Evolutionary conservation across 805 yeast species (phyloP).

Genomic region (Scheffersomyces coipomensis): DNA sequence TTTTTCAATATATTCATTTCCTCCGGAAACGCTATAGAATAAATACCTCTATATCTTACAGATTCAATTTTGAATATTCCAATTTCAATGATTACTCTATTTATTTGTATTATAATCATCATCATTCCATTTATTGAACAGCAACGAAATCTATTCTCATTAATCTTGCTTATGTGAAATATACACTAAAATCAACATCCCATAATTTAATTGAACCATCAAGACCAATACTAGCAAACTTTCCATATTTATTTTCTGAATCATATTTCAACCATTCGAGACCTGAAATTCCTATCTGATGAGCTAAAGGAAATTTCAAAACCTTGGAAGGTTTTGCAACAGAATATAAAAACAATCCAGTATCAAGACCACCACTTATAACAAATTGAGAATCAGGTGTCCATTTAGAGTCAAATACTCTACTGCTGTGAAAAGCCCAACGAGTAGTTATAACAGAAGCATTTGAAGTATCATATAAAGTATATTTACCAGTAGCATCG

Average conservation of each 20-base stretch:
- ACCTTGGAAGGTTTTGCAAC: constrained; percentile 77
- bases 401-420: constrained; percentile 79
- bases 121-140: too few species aligned
- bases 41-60: too few species aligned
- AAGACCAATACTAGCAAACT: constrained; percentile 68
- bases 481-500: constrained; percentile 81
- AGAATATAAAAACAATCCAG: constrained; percentile 76
- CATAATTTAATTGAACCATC: constrained; percentile 82
- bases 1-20: too few species aligned
- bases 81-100: too few species aligned
- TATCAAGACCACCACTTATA: constrained; percentile 81
- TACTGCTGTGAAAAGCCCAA: constrained; percentile 95
- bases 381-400: constrained; percentile 66
- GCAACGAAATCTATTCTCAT: too few species aligned
- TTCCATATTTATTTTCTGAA: constrained; percentile 17
- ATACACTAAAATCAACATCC: constrained; percentile 34
- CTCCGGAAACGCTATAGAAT: too few species aligned
- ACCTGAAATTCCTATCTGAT: constrained; percentile 80
- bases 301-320: constrained; percentile 73
- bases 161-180: too few species aligned
- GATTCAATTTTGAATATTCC: too few species aligned
- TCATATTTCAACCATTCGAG: constrained; percentile 65
- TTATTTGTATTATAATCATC: too few species aligned
- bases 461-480: constrained; percentile 59
- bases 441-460: constrained; percentile 69